Base-by-base conservation (phyloP, 257 asterid genomes). In the Primulina eburnea region DNA sequence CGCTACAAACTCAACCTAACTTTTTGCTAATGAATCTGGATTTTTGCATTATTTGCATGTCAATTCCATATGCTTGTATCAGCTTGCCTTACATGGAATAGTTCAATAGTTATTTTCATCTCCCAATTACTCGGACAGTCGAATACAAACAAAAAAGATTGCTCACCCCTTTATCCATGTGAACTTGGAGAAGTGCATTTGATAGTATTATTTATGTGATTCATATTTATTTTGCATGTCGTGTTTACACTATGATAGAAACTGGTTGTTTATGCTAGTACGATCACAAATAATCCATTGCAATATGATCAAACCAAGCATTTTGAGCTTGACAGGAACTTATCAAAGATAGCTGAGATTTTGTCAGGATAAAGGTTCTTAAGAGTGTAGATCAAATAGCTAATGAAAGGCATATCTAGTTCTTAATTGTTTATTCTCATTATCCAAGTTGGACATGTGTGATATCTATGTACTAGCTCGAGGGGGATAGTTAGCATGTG, bases 1-100 rank as follows among this genome's bases (percentile, higher is more conserved):
- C 35, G 18, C 67, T 64, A 64, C 71, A 75, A 43, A 17, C 75
- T 62, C 84, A 69, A 38, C 53, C 74, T 38, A 65, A n/a, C 65
- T 69, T 73, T 24, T 7, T 24, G 37, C 73, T 10, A 53, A 33
- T 63, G 28, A 4, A 64, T 6, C 7, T 17, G 66, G 43, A 37
- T 32, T 14, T 65, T 32, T 55, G 52, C 30, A 12, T 8, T 16
- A 34, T 21, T 35, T 43, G 68, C 29, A 21, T 20, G 26, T 47
- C 60, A 34, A 35, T 72, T 65, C 11, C 57, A 20, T 40, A 50
- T 52, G 52, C 32, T 52, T 33, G 8, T 28, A 55, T 70, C 20
- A 65, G 64, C 62, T 43, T 59, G 40, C 70, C 16, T 60, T 55
- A 57, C 69, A 35, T 62, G 21, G 38, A 24, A 24, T 24, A 24